Evolutionary conservation across 805 yeast species (phyloP), one percentile per base, ranked within the genome.

Genomic region (Yarrowia sp.): DNA sequence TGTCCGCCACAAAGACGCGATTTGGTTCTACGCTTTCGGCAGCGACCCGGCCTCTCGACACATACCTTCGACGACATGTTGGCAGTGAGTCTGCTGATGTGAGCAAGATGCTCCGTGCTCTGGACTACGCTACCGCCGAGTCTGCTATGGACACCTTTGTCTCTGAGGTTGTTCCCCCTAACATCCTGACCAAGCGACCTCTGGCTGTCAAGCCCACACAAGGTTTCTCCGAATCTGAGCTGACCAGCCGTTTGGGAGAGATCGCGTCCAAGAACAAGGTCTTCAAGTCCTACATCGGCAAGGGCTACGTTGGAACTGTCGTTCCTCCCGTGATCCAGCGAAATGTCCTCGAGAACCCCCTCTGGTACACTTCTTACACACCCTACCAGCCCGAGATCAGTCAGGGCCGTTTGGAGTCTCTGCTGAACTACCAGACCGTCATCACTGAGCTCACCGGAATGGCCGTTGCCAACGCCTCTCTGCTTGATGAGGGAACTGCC

Each of bases 371-470:
- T 19, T 90, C 97, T 0, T 94, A 94, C 73, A 94, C 99, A 22
- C 99, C 99, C 33, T 94, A 94, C 74, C 99, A 94, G 77, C 97
- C 99, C 0, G 99, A 94, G 74, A 92, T 94, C 63, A 88, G 97
- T 0, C 99, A 94, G 76, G 99, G 99, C 61, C 84, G 99, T 69
- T 80, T 94, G 68, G 97, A 93, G 76, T 84, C 94, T 21, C 78
- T 94, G 65, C 78, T 94, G 65, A 94, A 94, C 75, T 94, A 82
- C 77, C 99, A 94, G 77, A 94, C 99, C n/a, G 79, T 93, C 70
- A 80, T 94, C 14, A 76, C 91, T 27, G 96, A 94, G 64, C 80
- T 94, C 66, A 94, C 99, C 0, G 99, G 98, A 0, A 80, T 94
- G 76, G 87, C 90, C n/a, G 84, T 94, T 69, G 92, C 98, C 56